These are phyloP conservation scores for Fragaria ananassa DNA, from an alignment of 306 rosid genomes.

Conservation along the genomic window DNA sequence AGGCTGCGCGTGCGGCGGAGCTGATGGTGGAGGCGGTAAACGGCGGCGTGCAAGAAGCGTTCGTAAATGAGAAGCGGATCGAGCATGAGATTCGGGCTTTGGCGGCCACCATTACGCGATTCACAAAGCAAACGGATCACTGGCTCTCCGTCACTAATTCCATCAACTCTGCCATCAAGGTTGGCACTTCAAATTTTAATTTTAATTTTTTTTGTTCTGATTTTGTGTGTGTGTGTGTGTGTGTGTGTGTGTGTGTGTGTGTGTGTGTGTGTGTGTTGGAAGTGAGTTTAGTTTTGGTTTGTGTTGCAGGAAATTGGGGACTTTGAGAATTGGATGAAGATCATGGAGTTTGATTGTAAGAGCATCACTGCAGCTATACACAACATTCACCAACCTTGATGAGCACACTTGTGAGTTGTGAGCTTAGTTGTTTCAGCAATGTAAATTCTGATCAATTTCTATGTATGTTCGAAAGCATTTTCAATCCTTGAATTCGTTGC, in stretches of 20 bases:
- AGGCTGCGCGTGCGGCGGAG: conserved; percentile 56
- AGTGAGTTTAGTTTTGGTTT: not conserved
- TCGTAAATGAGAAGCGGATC: conserved; percentile 68
- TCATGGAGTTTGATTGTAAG: conserved; percentile 22
- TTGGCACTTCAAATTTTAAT: not conserved
- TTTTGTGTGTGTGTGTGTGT: too few relatives aligned
- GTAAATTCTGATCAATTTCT: not conserved
- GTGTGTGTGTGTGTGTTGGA: too few relatives aligned
- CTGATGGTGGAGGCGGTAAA: conserved; percentile 81
- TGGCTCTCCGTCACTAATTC: conserved; percentile 78
- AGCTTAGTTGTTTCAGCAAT: not conserved
- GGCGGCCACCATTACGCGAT: conserved; percentile 51
- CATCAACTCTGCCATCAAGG: conserved; percentile 82
- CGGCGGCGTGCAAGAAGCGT: conserved; percentile 69
- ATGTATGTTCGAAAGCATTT: not conserved
- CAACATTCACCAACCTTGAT: conserved; percentile 17
- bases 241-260: too few relatives aligned
- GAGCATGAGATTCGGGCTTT: conserved; percentile 75
- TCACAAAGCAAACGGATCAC: conserved; percentile 82
- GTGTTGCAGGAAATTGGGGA: conserved; percentile 57
- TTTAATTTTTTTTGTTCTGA: not conserved
- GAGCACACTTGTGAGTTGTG: not conserved
- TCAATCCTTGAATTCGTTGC: not conserved
- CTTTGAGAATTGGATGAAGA: conserved; percentile 27
- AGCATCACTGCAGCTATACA: conserved; percentile 22